phyloP scores from a whole-genome alignment of 441 rosid species.

The Populus hybrid region DNA sequence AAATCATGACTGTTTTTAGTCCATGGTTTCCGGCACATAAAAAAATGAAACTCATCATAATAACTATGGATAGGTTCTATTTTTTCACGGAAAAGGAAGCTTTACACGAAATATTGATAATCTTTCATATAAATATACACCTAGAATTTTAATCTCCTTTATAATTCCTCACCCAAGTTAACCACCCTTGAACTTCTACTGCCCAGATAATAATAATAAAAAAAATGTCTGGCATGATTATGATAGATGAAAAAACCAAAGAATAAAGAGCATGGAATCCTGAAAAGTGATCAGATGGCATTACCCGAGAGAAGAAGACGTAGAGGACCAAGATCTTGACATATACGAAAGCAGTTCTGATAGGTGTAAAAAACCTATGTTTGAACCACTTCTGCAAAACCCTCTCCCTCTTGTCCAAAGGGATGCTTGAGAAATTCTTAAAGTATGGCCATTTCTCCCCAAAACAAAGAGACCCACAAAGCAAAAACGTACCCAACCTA shows the following conservation, averaged over 20 bases:
- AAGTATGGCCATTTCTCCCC: conserved; percentile 56
- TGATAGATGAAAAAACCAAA: too few species aligned
- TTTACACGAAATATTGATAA: too few species aligned
- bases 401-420: conserved; percentile 55
- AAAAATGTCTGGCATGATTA: neutral
- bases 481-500: conserved; percentile 64
- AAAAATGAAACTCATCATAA: too few species aligned
- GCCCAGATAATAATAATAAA: too few species aligned
- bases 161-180: too few species aligned
- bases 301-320: conserved; percentile 56
- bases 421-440: conserved; percentile 39
- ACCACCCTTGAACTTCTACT: too few species aligned
- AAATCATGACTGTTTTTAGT: too few species aligned
- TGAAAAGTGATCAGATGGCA: neutral
- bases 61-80: too few species aligned
- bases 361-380: conserved; percentile 37
- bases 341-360: conserved; percentile 44
- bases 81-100: too few species aligned
- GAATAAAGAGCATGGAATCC: neutral
- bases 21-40: too few species aligned
- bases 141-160: too few species aligned
- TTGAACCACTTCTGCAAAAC: conserved; percentile 47
- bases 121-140: too few species aligned
- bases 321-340: conserved; percentile 42
- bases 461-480: conserved; percentile 56